Base-by-base conservation (phyloP, 805 yeast genomes). In the Teunomyces tritomae region DNA sequence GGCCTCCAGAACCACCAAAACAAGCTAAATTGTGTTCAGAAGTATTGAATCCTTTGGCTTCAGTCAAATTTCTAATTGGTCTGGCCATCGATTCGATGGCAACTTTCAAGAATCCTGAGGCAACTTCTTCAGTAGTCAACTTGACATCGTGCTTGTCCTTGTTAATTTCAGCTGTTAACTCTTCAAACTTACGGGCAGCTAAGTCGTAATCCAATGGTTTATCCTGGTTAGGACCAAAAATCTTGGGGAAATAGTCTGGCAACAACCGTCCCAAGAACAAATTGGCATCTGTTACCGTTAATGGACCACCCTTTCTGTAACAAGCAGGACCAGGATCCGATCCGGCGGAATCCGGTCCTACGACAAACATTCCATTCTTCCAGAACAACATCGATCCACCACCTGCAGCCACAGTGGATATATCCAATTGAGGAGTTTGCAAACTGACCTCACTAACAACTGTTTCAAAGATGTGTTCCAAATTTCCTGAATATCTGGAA, bases 1-100 rank as follows among this genome's bases (percentile, higher is more conserved):
- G 96, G 7, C 96, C 96, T 46, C 96, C 96, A 24, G 96, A 96
- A 43, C 96, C 96, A 41, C 96, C 96, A 67, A 89, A 89, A 2
- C 92, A 78, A 1, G 90, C 95, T 49, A 89, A 67, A 49, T 85
- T 70, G 62, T 89, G 96, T 8, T 77, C 70, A 8, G 85, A 62
- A 0, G 83, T 76, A 36, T 79, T 74, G 58, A 83, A 82, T 4
- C 96, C 96, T 59, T 83, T 87, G 1, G 92, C 88, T 61, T 89
- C 96, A 0, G 96, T 89, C 45, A 89, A 68, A 36, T 86, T 83
- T 49, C 96, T 76, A 46, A 89, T 87, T 2, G 96, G 96, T 51
- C 95, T 77, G n/a, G 94, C 87, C 96, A 89, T 89, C 1, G 90
- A 73, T 57, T 87, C 95, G 57, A 87, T 85, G 1, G 96, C 96